Conservation (phyloP, 768 basidiomycete genomes). For the Russula sp. region DNA sequence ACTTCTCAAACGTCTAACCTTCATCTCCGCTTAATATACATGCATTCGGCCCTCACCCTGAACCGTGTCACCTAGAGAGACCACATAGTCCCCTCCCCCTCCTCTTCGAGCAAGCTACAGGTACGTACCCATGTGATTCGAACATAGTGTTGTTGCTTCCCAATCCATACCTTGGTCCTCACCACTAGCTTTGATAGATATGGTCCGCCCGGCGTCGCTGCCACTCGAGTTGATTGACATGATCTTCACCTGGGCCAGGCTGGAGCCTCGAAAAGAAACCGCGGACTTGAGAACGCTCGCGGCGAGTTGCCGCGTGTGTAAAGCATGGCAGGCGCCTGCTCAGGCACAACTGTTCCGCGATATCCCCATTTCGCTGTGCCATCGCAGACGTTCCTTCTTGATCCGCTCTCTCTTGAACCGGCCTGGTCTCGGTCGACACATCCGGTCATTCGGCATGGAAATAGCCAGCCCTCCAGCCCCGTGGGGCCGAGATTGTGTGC, state of each 20-base stretch:
- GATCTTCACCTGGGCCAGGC: conserved; percentile 12
- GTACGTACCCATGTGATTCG: neutral
- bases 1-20: neutral
- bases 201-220: neutral
- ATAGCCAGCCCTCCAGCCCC: conserved; percentile 3
- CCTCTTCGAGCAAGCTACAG: neutral
- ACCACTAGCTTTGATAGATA: neutral
- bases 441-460: conserved; percentile 16
- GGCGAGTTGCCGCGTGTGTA: conserved; percentile 14
- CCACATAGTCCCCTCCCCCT: neutral
- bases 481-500: conserved; percentile 2
- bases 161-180: neutral
- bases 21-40: neutral
- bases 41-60: neutral
- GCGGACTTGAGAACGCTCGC: conserved; percentile 8
- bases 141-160: neutral
- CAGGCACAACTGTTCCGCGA: conserved; percentile 12
- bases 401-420: neutral
- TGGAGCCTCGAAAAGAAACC: neutral
- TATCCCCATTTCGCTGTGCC: conserved; percentile 13
- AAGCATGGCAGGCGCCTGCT: conserved; percentile 9
- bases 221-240: conserved; percentile 15
- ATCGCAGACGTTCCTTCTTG: conserved; percentile 1
- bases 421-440: conserved; percentile 12
- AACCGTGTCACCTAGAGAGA: neutral